Evolutionary conservation across 306 rosid genomes (phyloP), one percentile per base, ranked within the genome.

Genomic region (Trifolium subterraneum): DNA sequence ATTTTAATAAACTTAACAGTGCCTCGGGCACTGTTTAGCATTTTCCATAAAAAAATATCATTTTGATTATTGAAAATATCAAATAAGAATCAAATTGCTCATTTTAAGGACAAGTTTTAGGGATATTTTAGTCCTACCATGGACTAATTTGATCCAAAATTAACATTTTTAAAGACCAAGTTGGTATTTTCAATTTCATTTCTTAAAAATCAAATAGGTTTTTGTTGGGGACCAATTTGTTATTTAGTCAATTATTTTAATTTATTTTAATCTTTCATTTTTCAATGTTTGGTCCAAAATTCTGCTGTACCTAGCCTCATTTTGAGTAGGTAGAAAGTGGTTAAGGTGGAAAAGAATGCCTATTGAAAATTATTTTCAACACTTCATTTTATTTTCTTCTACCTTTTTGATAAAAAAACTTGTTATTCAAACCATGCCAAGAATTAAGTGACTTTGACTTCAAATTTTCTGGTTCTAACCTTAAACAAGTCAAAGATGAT

Each of bases 271-370:
- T 29, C 31, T 14, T 44, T 3, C 33, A 18, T 54, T 69, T 63
- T 75, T 20, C 68, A 41, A 61, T 14, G 19, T 18, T 4, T 47
- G 70, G 73, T 41, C 54, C 25, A 70, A 62, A 69, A 58, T 42
- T 39, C 10, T 52, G 36, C 63, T 22, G 35, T 58, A 79, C 50
- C 65, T 72, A 61, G 18, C 63, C 72, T 72, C 22, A 52, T 52
- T 52, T 44, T 44, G 50, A 44, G 50, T 44, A 44, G 50, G 15
- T 13, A 44, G 15, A 44, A 44, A 44, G 16, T 44, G n/a, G 50
- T 44, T 44, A 8, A 48, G 55, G 20, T 48, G 55, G n/a, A 48
- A 47, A 48, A n/a, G 8, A 48, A 7, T 48, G 19, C 20, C 8
- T n/a, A 59, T 51, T 10, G 39, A 14, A 52, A 71, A 42, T 7